Conservation (phyloP, 257 asterid species). For the Coffea canephora region DNA sequence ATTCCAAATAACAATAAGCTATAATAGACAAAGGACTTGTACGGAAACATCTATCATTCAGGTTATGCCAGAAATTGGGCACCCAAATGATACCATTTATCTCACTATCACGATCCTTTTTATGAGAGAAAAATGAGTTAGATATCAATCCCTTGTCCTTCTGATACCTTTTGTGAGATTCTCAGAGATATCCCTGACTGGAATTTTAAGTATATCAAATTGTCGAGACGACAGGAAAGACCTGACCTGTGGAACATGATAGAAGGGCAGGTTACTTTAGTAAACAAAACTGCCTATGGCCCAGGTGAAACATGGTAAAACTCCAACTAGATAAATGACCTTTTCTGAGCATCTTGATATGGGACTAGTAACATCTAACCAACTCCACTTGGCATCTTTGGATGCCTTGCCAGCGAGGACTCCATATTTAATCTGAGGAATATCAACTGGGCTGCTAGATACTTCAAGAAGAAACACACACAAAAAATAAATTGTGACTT, state of each 20-base stretch:
- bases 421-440: constrained; percentile 84
- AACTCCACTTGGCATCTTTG: constrained; percentile 54
- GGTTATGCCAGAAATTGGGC: neutral
- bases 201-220: constrained; percentile 55
- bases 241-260: constrained; percentile 44
- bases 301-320: neutral
- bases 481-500: neutral
- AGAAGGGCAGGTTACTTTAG: neutral
- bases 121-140: neutral
- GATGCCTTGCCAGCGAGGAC: constrained; percentile 32
- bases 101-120: neutral
- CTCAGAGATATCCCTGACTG: constrained; percentile 50
- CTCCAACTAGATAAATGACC: constrained; percentile 29
- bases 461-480: constrained; percentile 40
- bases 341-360: constrained; percentile 55
- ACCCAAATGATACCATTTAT: neutral
- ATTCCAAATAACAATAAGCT: neutral
- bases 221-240: constrained; percentile 60
- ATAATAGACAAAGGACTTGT: neutral
- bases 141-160: neutral
- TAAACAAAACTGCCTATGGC: neutral
- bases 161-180: constrained; percentile 59
- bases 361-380: constrained; percentile 71
- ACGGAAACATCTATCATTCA: neutral
- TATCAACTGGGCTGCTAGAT: constrained; percentile 69